These are phyloP conservation scores for Termitomyces sp. DNA, from an alignment of 1,284 basidiomycete genomes.

Conservation along the genomic window DNA sequence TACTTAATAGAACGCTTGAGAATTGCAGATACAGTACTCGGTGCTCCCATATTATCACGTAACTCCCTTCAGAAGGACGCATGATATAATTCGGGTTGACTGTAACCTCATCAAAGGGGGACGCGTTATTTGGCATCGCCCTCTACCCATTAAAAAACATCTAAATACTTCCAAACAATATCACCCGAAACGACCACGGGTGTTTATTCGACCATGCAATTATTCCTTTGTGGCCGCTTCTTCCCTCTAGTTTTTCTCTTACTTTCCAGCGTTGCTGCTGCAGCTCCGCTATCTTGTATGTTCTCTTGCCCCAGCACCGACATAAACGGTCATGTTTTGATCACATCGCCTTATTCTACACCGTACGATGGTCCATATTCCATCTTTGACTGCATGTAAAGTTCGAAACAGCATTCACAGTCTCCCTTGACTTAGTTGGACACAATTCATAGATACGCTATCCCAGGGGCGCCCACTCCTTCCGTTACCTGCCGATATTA, in stretches of 20 bases:
- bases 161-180: not conserved
- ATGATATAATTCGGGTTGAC: too few species aligned
- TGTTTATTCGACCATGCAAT: not conserved
- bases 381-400: conserved; percentile 24
- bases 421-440: not conserved
- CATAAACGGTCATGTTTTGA: conserved; percentile 11
- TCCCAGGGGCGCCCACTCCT: conserved; percentile 6
- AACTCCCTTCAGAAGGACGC: too few species aligned
- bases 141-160: not conserved
- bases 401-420: not conserved
- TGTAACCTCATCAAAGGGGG: not conserved
- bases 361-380: conserved; percentile 19
- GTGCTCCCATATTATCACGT: too few species aligned
- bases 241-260: not conserved
- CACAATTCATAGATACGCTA: conserved; percentile 8
- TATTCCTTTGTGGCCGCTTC: not conserved
- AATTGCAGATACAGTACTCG: too few species aligned
- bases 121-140: conserved; percentile 4
- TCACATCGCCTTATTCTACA: conserved; percentile 13
- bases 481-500: conserved; percentile 19
- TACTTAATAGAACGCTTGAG: not conserved
- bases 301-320: conserved; percentile 20
- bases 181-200: not conserved
- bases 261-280: not conserved
- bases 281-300: conserved; percentile 13